A percentile compares a stretch with the other conserved stretches of the same genome.
Conservation (phyloP, 768 basidiomycete genomes). For the Russula sp. region DNA sequence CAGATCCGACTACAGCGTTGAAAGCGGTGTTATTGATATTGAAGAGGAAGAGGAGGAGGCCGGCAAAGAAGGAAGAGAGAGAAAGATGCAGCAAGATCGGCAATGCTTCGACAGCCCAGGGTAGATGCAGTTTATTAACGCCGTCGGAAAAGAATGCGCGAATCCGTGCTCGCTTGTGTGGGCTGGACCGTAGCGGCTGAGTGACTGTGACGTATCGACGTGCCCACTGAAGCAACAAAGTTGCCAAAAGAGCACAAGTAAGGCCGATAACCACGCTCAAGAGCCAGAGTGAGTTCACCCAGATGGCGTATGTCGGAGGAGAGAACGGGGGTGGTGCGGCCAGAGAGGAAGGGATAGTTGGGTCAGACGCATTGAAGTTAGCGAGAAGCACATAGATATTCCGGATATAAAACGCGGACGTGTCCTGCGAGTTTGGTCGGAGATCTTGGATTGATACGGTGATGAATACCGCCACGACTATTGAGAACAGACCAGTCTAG, state of each 20-base stretch:
- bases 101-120: background rate
- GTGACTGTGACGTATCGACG: background rate
- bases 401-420: background rate
- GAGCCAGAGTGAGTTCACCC: background rate
- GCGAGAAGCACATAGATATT: background rate
- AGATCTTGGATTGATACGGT: background rate
- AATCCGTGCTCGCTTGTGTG: background rate
- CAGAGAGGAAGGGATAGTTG: background rate
- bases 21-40: background rate
- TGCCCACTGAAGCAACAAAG: background rate
- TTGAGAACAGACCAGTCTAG: constrained; percentile 4
- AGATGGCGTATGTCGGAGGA: background rate
- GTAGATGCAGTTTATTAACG: background rate
- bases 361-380: background rate
- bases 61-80: background rate
- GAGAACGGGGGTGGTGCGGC: background rate
- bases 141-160: background rate
- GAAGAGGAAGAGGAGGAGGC: constrained; percentile 1
- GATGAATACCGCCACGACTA: background rate
- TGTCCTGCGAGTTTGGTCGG: background rate
- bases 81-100: background rate
- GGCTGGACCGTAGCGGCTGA: background rate
- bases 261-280: background rate
- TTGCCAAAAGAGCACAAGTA: background rate
- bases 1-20: background rate